Conservation (phyloP, 306 rosid species). For the Malus domestica region DNA sequence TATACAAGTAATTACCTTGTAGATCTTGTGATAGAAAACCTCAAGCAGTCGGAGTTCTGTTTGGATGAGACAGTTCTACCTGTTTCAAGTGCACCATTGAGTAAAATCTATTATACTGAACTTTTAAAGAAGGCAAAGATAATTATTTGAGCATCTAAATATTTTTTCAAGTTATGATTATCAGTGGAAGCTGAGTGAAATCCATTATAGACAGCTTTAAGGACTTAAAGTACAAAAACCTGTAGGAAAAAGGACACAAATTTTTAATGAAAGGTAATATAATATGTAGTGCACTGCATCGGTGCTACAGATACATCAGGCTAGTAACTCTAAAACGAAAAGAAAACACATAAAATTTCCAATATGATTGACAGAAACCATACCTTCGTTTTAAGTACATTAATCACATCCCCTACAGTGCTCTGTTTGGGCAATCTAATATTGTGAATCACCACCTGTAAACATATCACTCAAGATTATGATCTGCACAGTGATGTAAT, state of each 20-base stretch:
- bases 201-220: too few species aligned
- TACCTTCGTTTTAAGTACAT: conserved; percentile 65
- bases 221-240: too few species aligned
- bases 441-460: conserved; percentile 66
- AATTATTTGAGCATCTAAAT: neutral
- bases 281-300: too few species aligned
- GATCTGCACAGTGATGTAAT: neutral
- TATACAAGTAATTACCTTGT: conserved; percentile 47
- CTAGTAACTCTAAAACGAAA: too few species aligned
- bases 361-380: neutral
- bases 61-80: conserved; percentile 82
- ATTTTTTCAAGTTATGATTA: too few species aligned
- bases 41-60: conserved; percentile 84
- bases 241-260: too few species aligned
- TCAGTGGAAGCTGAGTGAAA: too few species aligned
- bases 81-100: conserved; percentile 26
- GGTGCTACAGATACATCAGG: too few species aligned
- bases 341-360: neutral
- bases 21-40: conserved; percentile 91
- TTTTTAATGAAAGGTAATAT: too few species aligned
- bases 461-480: conserved; percentile 12
- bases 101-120: neutral
- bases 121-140: neutral
- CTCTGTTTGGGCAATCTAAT: conserved; percentile 76
- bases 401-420: conserved; percentile 65